Evolutionary conservation across 768 basidiomycete genomes (phyloP).

Genomic region (Mycena sanguinolenta): DNA sequence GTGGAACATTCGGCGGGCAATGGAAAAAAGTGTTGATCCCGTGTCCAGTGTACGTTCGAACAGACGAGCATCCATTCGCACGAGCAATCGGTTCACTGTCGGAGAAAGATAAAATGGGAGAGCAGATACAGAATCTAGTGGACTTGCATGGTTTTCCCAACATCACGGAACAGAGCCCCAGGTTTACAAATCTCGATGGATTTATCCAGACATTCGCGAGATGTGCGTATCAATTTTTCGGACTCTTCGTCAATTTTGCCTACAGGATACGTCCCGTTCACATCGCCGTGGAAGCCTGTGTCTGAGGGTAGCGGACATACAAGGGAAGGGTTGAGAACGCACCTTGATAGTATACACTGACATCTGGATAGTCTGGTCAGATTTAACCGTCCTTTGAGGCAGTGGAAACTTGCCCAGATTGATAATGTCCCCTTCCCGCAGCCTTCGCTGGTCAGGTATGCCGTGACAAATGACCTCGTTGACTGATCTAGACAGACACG

Average conservation of each 20-base stretch:
- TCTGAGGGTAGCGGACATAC: conserved; percentile 2
- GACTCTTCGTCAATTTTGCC: conserved; percentile 89
- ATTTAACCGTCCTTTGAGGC: conserved; percentile 20
- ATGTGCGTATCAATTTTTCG: conserved; percentile 82
- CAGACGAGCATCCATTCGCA: conserved; percentile 88
- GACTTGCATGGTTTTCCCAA: conserved; percentile 89
- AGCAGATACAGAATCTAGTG: background rate
- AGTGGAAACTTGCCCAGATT: conserved; percentile 78
- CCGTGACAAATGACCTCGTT: conserved; percentile 99
- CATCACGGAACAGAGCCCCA: conserved; percentile 88
- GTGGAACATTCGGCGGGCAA: conserved; percentile 87
- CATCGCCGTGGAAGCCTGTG: conserved; percentile 90
- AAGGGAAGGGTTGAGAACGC: conserved; percentile 29
- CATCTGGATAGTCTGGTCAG: conserved; percentile 63
- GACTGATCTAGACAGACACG: conserved; percentile 68
- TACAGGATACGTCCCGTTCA: conserved; percentile 94
- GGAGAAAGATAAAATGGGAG: background rate
- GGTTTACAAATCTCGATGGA: conserved; percentile 96
- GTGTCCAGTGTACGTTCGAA: conserved; percentile 93
- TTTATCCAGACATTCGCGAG: conserved; percentile 87
- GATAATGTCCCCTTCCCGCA: conserved; percentile 94
- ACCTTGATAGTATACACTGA: conserved; percentile 87
- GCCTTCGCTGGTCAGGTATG: conserved; percentile 87
- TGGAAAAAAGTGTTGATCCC: conserved; percentile 93
- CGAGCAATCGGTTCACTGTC: conserved; percentile 87